These are phyloP conservation scores for Coemansia asiatica DNA, from an alignment of 192 early-diverging fungal genomes.

Conservation along the genomic window DNA sequence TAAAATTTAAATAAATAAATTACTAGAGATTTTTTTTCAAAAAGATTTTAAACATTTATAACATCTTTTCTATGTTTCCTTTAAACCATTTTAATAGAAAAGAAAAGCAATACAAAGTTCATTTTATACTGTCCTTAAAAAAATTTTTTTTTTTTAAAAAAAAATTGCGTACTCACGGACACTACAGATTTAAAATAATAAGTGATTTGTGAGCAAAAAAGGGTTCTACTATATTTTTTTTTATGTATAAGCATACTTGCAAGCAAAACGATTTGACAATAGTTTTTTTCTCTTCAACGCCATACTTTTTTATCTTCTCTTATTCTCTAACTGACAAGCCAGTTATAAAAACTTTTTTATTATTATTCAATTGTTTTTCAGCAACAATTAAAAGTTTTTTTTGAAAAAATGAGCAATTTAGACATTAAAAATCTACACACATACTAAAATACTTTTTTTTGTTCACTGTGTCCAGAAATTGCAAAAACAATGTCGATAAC, in stretches of 20 bases:
- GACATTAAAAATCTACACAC: too few species aligned
- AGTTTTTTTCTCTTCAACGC: not conserved
- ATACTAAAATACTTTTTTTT: slow-evolving; percentile 5
- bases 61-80: not conserved
- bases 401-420: too few species aligned
- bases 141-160: too few species aligned
- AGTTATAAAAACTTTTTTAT: too few species aligned
- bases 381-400: not conserved
- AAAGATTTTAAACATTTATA: too few species aligned
- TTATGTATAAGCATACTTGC: not conserved
- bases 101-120: not conserved
- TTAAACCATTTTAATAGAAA: not conserved
- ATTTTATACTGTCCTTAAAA: not conserved
- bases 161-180: not conserved
- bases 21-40: too few species aligned
- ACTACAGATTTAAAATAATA: not conserved
- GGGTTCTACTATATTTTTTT: not conserved
- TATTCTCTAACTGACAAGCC: not conserved
- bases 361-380: too few species aligned
- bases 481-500: not conserved
- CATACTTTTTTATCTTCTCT: slow-evolving; percentile 1
- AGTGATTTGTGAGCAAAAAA: not conserved
- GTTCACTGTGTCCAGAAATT: too few species aligned
- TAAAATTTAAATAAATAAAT: not conserved
- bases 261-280: not conserved